Conservation (phyloP, 1,139 yeast species). For the Zygosaccharomyces pseudobailii region DNA sequence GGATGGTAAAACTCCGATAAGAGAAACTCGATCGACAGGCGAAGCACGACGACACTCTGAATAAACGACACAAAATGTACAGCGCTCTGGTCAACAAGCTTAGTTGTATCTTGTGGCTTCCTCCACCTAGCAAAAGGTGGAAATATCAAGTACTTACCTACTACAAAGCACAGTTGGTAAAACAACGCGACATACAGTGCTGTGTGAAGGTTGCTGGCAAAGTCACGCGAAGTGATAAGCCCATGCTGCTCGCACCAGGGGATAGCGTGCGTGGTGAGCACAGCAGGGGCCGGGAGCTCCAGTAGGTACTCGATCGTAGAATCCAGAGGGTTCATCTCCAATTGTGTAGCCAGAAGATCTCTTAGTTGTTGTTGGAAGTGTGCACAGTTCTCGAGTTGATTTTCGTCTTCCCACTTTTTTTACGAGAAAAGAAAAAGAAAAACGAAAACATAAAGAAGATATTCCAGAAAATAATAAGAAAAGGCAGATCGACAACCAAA, state of each 20-base stretch:
- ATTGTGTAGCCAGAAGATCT: background rate
- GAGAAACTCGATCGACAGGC: conserved; percentile 24
- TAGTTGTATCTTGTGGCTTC: conserved; percentile 8
- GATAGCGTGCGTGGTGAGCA: conserved; percentile 14
- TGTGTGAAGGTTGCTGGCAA: conserved; percentile 28
- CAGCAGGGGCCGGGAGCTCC: conserved; percentile 18
- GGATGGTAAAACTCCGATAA: conserved; percentile 12
- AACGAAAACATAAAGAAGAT: too few relatives aligned
- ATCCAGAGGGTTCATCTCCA: conserved; percentile 6
- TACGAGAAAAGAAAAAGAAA: background rate
- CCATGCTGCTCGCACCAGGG: conserved; percentile 15
- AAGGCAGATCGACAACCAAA: too few relatives aligned
- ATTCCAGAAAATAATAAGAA: too few relatives aligned
- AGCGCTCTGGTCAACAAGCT: conserved; percentile 27
- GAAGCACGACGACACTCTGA: conserved; percentile 31
- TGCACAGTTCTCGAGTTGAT: background rate
- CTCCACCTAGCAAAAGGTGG: conserved; percentile 23
- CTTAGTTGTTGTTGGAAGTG: background rate
- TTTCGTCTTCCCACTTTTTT: background rate
- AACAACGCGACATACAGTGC: conserved; percentile 27
- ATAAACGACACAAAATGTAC: conserved; percentile 33
- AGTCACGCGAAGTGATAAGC: conserved; percentile 21
- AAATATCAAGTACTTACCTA: conserved; percentile 25
- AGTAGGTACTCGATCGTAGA: conserved; percentile 17
- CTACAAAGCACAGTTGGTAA: conserved; percentile 28